A percentile compares a stretch with the other conserved stretches of the same genome.
Evolutionary conservation across 2,329 filamentous ascomycete species (phyloP).

Genomic region (Drechslerella dactyloides): DNA sequence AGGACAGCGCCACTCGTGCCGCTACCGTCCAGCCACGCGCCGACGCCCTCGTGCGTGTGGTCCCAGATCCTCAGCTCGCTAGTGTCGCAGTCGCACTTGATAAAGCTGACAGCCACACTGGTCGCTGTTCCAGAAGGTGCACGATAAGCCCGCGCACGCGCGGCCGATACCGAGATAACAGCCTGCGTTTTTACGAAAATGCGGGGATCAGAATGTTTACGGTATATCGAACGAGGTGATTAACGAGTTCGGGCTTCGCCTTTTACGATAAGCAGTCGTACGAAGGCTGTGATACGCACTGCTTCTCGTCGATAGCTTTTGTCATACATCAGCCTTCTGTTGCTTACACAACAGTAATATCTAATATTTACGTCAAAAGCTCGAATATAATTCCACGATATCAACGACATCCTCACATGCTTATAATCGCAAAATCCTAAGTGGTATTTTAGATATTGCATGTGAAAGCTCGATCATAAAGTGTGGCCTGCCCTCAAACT

Average conservation of each 20-base stretch:
- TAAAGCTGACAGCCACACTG: not conserved
- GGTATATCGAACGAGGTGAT: not conserved
- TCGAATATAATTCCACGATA: too few species aligned
- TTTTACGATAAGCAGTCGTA: too few species aligned
- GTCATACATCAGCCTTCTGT: not conserved
- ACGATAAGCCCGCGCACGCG: not conserved
- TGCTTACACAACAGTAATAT: too few species aligned
- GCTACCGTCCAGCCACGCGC: not conserved
- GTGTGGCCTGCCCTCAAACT: too few species aligned
- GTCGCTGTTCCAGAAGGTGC: slow-evolving; percentile 12
- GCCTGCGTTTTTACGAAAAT: slow-evolving; percentile 12
- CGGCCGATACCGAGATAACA: slow-evolving; percentile 14
- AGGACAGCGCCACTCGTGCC: not conserved
- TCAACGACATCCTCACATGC: too few species aligned
- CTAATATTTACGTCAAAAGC: too few species aligned
- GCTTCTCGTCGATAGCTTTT: slow-evolving; percentile 1
- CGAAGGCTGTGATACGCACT: slow-evolving; percentile 3
- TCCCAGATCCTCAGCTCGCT: slow-evolving; percentile 5
- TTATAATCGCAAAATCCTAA: too few species aligned
- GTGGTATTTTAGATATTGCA: too few species aligned
- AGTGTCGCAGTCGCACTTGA: slow-evolving; percentile 1
- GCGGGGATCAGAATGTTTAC: slow-evolving; percentile 13
- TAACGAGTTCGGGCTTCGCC: too few species aligned
- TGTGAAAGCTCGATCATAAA: too few species aligned
- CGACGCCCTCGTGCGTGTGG: slow-evolving; percentile 4